These are phyloP conservation scores for Laetiporus sulphureus DNA, from an alignment of 1,284 basidiomycete species.

Conservation along the genomic window DNA sequence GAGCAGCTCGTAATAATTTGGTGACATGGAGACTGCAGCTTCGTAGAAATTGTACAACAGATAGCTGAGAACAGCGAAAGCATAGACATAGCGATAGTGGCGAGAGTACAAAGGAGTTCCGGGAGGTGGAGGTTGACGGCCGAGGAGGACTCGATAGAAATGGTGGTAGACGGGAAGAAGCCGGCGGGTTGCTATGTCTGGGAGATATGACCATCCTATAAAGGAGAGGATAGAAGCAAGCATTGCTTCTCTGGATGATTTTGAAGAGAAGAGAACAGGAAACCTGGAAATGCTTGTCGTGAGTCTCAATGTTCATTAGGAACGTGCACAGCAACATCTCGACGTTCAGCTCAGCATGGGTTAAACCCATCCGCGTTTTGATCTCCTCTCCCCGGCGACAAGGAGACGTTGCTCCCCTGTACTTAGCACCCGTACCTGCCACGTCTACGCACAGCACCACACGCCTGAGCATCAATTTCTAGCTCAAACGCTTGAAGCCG, in stretches of 20 bases:
- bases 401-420: slow-evolving; percentile 7
- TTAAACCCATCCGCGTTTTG: slow-evolving; percentile 20
- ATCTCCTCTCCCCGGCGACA: slow-evolving; percentile 29
- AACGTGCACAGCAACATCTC: too few species aligned
- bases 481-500: slow-evolving; percentile 30
- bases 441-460: slow-evolving; percentile 37
- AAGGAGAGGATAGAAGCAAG: slow-evolving; percentile 28
- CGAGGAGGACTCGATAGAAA: slow-evolving; percentile 22
- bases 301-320: too few species aligned
- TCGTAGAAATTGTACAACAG: slow-evolving; percentile 60
- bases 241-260: slow-evolving; percentile 11
- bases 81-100: slow-evolving; percentile 58
- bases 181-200: slow-evolving; percentile 33
- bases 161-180: slow-evolving; percentile 35
- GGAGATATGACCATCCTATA: slow-evolving; percentile 40
- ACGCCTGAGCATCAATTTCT: slow-evolving; percentile 26
- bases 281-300: background rate
- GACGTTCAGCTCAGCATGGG: slow-evolving; percentile 28
- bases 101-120: slow-evolving; percentile 40
- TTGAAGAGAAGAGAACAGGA: background rate
- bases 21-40: slow-evolving; percentile 45
- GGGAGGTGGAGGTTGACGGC: slow-evolving; percentile 31
- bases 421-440: slow-evolving; percentile 24
- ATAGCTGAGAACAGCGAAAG: slow-evolving; percentile 63
- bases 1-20: slow-evolving; percentile 75